Base-by-base conservation (phyloP, 805 yeast genomes). In the Candida gorgasii region DNA sequence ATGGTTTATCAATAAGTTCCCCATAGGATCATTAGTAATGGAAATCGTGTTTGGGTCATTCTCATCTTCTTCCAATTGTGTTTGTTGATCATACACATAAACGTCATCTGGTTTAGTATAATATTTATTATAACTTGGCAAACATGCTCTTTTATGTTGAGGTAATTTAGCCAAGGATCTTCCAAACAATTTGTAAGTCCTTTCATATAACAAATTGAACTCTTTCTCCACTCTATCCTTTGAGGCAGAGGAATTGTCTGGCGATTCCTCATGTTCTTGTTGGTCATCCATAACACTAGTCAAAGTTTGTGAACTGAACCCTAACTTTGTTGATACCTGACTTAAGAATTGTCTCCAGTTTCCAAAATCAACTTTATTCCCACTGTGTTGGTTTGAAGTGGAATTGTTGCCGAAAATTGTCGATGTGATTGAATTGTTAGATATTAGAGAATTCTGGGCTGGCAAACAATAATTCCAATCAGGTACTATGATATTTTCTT, bases 401-500 rank as follows among this genome's bases (percentile, higher is more conserved):
- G 62, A 52, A 3, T 52, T 48, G 35, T 44, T 55, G 17, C 61
- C 67, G 44, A 63, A 58, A 3, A 63, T 28, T 4, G 54, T 29
- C 2, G 62, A 42, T 2, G 46, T 39, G 2, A 46, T 38, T n/a
- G 49, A 14, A 55, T 26, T 43, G 4, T 36, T 41, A 8, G 36
- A 12, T 15, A 49, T 12, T 55, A 46, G 1, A 3, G 58, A 49
- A 12, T 46, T 48, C 36, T 58, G 69, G 8, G 38, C 43, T 1
- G 70, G 69, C 18, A 70, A 54, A 46, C 76, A 70, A 30, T 46
- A 46, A 23, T 62, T 51, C 76, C 76, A 70, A 38, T 59, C 60
- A 9, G 76, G 76, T 9, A 70, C 75, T 39, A 70, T 65, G 8
- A 61, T 49, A 47, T 70, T 70, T 38, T 67, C 73, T 28, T 46